Evolutionary conservation across 495 filamentous ascomycete species (phyloP), one percentile per base, ranked within the genome.

Genomic region (Acidiella bohemica): DNA sequence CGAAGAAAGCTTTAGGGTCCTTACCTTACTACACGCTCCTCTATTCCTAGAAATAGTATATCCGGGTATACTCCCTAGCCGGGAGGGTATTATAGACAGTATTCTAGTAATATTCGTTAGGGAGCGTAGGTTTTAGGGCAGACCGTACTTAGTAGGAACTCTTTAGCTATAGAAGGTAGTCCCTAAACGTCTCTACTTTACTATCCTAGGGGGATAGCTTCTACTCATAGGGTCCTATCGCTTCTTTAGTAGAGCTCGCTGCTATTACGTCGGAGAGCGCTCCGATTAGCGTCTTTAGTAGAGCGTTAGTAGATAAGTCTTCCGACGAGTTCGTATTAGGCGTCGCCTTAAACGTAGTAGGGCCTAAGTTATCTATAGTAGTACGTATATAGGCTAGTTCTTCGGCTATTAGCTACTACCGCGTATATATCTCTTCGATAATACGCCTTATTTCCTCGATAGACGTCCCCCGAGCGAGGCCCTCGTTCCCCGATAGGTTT

Each of bases 91-190:
- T 14, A 14, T 41, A 41, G 4, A 22, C 32, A 41, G 27, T 14
- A 26, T 31, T 14, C 38, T 41, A 41, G 27, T 41, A 31, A 19
- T 31, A 41, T n/a, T 7, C 14, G 7, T 19, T 21, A 41, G 21
- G 32, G 25, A 30, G 17, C 21, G 21, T 31, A 30, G 28, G 38
- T 32, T 41, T 31, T 32, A 19, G 9, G 17, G 16, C 20, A 32
- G 28, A 32, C n/a, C 21, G 21, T 41, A 41, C 21, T 3, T 20
- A 20, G 14, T 31, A 41, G 5, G n/a, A 30, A 27, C 38, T 41
- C 13, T 32, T 41, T 17, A 41, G 6, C 38, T 27, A 31, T 9
- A 41, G 25, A 5, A 41, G 17, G 16, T 41, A 41, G 38, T 41
- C 27, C 20, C 23, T 18, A 26, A 41, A 41, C 16, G 27, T 41